Evolutionary conservation across 2,329 filamentous ascomycete species (phyloP), one percentile per base, ranked within the genome.

Genomic region (Emergomyces pasteurianus): DNA sequence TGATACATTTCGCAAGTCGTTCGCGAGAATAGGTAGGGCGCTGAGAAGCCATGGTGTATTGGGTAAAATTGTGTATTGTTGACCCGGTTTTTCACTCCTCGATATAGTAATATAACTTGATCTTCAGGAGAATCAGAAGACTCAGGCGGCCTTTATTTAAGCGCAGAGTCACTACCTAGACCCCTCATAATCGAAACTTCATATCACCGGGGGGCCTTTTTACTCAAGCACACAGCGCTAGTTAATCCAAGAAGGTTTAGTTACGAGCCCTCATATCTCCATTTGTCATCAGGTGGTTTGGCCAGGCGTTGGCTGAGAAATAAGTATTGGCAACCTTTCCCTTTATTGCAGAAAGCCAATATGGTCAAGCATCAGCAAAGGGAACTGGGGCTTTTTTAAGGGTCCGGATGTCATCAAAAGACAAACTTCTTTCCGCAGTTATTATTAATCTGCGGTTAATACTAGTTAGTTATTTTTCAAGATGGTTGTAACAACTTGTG

Each of bases 1-100:
- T 58, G 28, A 77, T 68, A 60, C 77, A 77, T 49, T 63, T 61
- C 47, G 71, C 67, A 16, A 78, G 63, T 59, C 77, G 74, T 0
- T 71, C 65, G 18, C 70, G 64, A 31, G 71, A 71, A 62, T 74
- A 76, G 14, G 63, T 70, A 47, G 70, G 70, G 31, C 63, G 64
- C 18, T 61, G 58, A 31, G 65, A 61, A 9, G 54, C 26, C 36
- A 57, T 57, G n/a, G 38, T 54, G 18, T 21, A 21, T 8, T 3
- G 5, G 34, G n/a, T n/a, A 8, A 18, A 54, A 40, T 54, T 21
- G 34, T 23, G 9, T 36, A 10, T 1, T 14, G 28, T n/a, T 18
- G 26, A 16, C 18, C 52, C 18, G 18, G 28, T 10, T 34, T 28
- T 3, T n/a, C 9, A 53, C 36, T 36, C 26, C 18, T 36, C 28